phyloP scores from a whole-genome alignment of 2,329 filamentous ascomycete species.

The Penicillium sp. region DNA sequence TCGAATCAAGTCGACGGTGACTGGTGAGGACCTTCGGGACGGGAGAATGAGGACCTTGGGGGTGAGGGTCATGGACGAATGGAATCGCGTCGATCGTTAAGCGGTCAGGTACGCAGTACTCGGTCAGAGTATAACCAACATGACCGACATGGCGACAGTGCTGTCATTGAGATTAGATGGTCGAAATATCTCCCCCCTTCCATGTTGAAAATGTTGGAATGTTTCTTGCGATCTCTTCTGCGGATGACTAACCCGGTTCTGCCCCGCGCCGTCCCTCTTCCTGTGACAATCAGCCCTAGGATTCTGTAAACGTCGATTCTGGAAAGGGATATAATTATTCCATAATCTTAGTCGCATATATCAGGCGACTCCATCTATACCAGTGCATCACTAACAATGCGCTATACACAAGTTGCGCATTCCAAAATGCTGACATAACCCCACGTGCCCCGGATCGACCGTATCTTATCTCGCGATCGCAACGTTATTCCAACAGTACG shows the following conservation, averaged over 20 bases:
- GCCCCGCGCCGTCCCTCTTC: slow-evolving; percentile 1
- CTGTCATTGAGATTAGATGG: neutral
- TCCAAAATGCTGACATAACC: slow-evolving; percentile 1
- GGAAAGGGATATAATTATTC: neutral
- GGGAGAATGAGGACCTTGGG: slow-evolving; percentile 17
- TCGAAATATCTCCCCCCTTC: neutral
- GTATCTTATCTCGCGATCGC: slow-evolving; percentile 6
- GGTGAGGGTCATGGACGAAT: slow-evolving; percentile 20
- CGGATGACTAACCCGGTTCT: slow-evolving; percentile 12
- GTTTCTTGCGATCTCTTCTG: slow-evolving; percentile 1
- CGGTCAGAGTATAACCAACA: neutral
- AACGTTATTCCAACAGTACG: slow-evolving; percentile 1
- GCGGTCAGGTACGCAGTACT: slow-evolving; percentile 5
- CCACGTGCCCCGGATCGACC: slow-evolving; percentile 9
- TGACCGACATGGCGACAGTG: neutral
- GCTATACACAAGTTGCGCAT: neutral
- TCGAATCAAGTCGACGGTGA: neutral
- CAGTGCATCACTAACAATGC: neutral
- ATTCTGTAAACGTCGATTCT: neutral
- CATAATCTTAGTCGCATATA: neutral
- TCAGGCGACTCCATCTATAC: neutral
- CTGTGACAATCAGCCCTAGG: neutral
- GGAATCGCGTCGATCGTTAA: slow-evolving; percentile 9
- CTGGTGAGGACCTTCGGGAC: slow-evolving; percentile 14
- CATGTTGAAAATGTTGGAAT: neutral